Conservation (phyloP, 2,329 filamentous ascomycete species). For the Lasiodiplodia citricola region DNA sequence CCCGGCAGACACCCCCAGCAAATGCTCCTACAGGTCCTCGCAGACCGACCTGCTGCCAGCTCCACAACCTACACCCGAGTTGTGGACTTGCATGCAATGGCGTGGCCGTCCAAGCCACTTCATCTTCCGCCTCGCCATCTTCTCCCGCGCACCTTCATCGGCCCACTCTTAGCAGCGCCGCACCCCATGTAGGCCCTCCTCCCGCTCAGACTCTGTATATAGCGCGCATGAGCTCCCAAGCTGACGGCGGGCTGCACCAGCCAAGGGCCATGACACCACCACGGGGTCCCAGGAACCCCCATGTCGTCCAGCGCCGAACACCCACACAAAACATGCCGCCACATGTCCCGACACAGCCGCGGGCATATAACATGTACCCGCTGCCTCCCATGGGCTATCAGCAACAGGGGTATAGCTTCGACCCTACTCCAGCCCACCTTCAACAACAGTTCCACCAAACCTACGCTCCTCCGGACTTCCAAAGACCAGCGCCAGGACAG, state of each 20-base stretch:
- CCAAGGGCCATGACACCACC: background rate
- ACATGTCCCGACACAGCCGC: background rate
- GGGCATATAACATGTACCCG: background rate
- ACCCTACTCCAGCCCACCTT: background rate
- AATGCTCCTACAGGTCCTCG: background rate
- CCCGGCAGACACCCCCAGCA: background rate
- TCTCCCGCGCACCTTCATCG: background rate
- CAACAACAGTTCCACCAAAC: background rate
- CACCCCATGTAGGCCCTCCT: no score
- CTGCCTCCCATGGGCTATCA: background rate
- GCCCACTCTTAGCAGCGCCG: background rate
- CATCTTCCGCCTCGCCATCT: background rate
- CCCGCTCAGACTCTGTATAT: background rate
- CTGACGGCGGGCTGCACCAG: background rate
- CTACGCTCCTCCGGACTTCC: background rate
- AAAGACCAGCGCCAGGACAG: background rate
- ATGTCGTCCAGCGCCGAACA: background rate
- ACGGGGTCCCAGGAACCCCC: background rate
- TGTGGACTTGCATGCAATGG: background rate
- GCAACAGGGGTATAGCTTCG: background rate
- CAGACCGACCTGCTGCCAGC: background rate
- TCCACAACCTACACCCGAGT: background rate
- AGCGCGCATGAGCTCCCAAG: background rate
- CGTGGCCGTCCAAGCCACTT: background rate
- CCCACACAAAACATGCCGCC: background rate